phyloP scores from a whole-genome alignment of 2,329 filamentous ascomycete species.

The Calonectria leucothoes region DNA sequence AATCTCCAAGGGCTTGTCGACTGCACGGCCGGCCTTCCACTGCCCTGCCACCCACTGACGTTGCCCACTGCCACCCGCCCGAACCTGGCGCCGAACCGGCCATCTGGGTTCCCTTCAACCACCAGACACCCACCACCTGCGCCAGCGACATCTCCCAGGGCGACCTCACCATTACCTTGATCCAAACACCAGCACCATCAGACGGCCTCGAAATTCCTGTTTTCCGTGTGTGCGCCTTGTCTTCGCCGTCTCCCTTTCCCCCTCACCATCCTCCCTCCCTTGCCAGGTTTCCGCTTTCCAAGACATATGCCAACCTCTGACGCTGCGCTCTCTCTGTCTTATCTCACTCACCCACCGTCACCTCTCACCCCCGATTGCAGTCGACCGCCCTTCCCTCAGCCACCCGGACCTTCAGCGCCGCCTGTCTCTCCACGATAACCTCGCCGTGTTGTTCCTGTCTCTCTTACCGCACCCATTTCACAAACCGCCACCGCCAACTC shows the following conservation, averaged over 20 bases:
- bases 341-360: slow-evolving; percentile 29
- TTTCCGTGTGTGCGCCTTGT: not conserved
- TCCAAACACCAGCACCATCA: slow-evolving; percentile 22
- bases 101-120: slow-evolving; percentile 41
- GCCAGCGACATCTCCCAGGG: slow-evolving; percentile 18
- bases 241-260: not conserved
- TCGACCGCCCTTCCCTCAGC: slow-evolving; percentile 15
- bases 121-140: slow-evolving; percentile 28
- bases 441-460: not conserved
- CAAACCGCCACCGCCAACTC: not conserved
- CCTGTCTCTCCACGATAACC: not conserved
- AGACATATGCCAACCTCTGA: not conserved
- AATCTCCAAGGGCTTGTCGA: slow-evolving; percentile 9
- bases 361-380: slow-evolving; percentile 17
- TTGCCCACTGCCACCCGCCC: slow-evolving; percentile 40
- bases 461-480: not conserved
- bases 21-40: slow-evolving; percentile 3
- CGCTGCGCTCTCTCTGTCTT: slow-evolving; percentile 6
- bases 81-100: slow-evolving; percentile 39
- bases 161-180: slow-evolving; percentile 18
- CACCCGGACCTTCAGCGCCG: slow-evolving; percentile 15
- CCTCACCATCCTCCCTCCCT: not conserved
- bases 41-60: slow-evolving; percentile 19
- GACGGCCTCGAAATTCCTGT: slow-evolving; percentile 13
- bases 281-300: slow-evolving; percentile 1